Conservation (phyloP, 2,329 filamentous ascomycete species). For the Xenoacremonium recifei region DNA sequence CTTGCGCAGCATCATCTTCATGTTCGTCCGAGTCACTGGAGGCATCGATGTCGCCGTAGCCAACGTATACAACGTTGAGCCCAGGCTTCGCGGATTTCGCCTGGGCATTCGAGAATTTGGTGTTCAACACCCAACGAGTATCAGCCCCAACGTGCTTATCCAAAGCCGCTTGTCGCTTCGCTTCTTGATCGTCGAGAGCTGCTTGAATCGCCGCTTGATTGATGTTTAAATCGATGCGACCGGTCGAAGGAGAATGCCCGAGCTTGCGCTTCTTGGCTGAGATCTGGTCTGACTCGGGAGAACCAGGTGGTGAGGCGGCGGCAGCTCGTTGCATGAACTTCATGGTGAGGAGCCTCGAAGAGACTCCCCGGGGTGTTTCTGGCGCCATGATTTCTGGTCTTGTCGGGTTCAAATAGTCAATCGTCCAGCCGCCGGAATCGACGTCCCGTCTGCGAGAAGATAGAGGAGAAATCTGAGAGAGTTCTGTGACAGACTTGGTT, state of each 20-base stretch:
- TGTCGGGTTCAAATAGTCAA: background rate
- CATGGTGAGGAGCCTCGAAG: slow-evolving; percentile 86
- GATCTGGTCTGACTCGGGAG: slow-evolving; percentile 48
- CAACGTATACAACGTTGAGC: slow-evolving; percentile 59
- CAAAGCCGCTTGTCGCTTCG: slow-evolving; percentile 59
- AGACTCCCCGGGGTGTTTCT: slow-evolving; percentile 67
- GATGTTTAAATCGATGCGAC: slow-evolving; percentile 36
- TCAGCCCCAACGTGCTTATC: slow-evolving; percentile 63
- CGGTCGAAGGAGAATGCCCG: slow-evolving; percentile 36
- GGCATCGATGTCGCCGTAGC: slow-evolving; percentile 50
- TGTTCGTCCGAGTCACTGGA: slow-evolving; percentile 34
- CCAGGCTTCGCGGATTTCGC: slow-evolving; percentile 34
- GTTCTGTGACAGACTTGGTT: too few species aligned
- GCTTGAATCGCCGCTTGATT: slow-evolving; percentile 61
- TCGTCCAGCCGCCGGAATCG: too few species aligned
- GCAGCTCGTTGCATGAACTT: slow-evolving; percentile 95
- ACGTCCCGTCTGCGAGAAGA: too few species aligned
- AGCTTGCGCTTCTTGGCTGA: slow-evolving; percentile 64
- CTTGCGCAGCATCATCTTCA: slow-evolving; percentile 32
- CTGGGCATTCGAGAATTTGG: slow-evolving; percentile 28
- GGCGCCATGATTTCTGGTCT: slow-evolving; percentile 39
- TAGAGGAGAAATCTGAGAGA: too few species aligned
- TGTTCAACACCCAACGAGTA: slow-evolving; percentile 72
- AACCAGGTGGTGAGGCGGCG: slow-evolving; percentile 46
- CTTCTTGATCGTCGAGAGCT: slow-evolving; percentile 65